Evolutionary conservation across 108 stramenopile species (phyloP), one percentile per base, ranked within the genome.

Genomic region (Halocafeteria seosinensis): DNA sequence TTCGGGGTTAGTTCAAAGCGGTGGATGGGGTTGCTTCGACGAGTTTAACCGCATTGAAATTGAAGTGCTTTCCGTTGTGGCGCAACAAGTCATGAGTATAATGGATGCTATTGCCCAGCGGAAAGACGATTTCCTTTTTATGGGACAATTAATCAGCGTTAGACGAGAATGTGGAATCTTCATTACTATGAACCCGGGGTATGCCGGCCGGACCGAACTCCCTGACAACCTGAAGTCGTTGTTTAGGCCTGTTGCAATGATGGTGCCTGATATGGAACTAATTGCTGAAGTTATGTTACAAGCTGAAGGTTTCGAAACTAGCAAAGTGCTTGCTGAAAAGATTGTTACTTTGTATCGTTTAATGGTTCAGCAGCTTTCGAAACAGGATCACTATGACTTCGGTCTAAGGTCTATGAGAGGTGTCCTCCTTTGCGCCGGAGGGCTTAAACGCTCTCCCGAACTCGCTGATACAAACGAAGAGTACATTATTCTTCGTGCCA

Each of bases 181-280:
- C 37, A 81, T 84, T 67, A 84, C 83, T 37, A 84, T 84, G 83
- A 84, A 84, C 71, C 83, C 83, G 17, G 83, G 83, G 3, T 82
- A 82, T 58, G 81, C 81, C 3, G 80, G 83, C 9, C 77, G 82
- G 23, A 83, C 80, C 5, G 83, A 82, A 61, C 76, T 84, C 1
- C 83, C 82, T 9, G 83, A 84, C 63, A 84, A 84, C 57, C 65
- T 84, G 38, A 81, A 79, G 71, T 76, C 77, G 1, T 63, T 81
- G 27, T 81, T 83, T 71, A 50, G 82, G 1, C 82, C 82, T 11
- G 82, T 83, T 6, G 81, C 83, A 12, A 84, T 84, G 83, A 84
- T 84, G 83, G 78, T 75, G 1, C 83, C 83, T 24, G 83, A 84
- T 60, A 51, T 84, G 17, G 77, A 77, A 2, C 76, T 84, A 71